Evolutionary conservation across 2,329 filamentous ascomycete genomes (phyloP).

Genomic region (Phoma herbarum): DNA sequence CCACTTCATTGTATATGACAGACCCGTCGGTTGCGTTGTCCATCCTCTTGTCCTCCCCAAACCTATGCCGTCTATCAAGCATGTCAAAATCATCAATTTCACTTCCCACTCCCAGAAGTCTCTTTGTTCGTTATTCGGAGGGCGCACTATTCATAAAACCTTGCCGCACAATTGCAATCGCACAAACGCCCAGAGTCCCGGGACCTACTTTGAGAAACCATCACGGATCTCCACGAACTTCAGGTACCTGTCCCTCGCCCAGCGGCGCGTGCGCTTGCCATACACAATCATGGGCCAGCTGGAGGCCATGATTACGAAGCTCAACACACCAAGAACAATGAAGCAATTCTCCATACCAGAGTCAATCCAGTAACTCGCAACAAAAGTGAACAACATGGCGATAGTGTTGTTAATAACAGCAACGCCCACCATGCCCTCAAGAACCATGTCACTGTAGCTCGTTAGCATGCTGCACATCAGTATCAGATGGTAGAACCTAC

Average conservation of each 20-base stretch:
- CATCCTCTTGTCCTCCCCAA: neutral
- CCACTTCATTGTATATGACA: neutral
- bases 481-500: slow-evolving; percentile 8
- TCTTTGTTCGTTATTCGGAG: too few species aligned
- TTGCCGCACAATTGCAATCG: neutral
- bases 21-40: neutral
- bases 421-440: slow-evolving; percentile 34
- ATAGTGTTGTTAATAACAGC: slow-evolving; percentile 33
- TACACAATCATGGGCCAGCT: slow-evolving; percentile 30
- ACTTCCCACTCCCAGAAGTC: neutral
- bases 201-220: slow-evolving; percentile 26
- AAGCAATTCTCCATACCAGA: slow-evolving; percentile 33
- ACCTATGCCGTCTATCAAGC: neutral
- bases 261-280: slow-evolving; percentile 28
- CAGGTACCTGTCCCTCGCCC: slow-evolving; percentile 28
- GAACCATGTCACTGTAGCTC: slow-evolving; percentile 28
- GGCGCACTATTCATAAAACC: neutral
- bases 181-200: too few species aligned
- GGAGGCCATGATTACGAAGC: slow-evolving; percentile 29
- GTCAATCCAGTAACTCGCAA: slow-evolving; percentile 31
- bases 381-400: slow-evolving; percentile 30
- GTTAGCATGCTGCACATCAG: neutral
- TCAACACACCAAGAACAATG: slow-evolving; percentile 31
- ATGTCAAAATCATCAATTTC: too few species aligned
- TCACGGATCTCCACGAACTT: slow-evolving; percentile 32